Evolutionary conservation across 306 rosid species (phyloP), one percentile per base, ranked within the genome.

Genomic region (Leucaena leucocephala): DNA sequence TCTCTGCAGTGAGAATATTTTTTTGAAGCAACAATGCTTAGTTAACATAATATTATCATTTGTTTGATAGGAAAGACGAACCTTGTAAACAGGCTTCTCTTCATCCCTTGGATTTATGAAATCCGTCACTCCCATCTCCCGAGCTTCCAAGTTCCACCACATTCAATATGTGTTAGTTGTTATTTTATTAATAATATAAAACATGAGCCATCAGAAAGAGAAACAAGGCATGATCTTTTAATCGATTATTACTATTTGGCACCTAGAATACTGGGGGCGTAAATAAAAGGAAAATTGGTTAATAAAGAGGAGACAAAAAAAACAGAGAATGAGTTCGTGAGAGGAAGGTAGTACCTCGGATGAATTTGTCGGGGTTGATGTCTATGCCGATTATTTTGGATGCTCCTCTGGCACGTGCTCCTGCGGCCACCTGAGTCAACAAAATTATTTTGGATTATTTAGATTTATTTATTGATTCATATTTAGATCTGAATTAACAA

Each of bases 361-460:
- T 73, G 84, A 85, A 87, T 75, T 94, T 94, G 1, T 49, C 81
- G 7, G 92, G 83, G 61, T 94, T 92, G 75, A 89, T 85, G 80
- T 94, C 98, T 3, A 94, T 89, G 0, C 98, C 98, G 39, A 94
- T 89, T 52, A 92, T 87, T 81, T 72, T 94, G 42, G 93, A 89
- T 49, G 89, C 97, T 19, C 97, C 97, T 55, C 98, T 90, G 0
- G 90, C 85, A 22, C 92, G 77, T 14, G 97, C 93, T 0, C 97
- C 98, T 85, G 91, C 93, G 3, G 91, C 97, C 50, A 89, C 97
- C 98, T 92, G 80, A 10, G 27, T 27, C 27, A n/a, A n/a, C n/a
- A n/a, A n/a, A n/a, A n/a, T n/a, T n/a, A n/a, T n/a, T n/a, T n/a
- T n/a, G n/a, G n/a, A n/a, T n/a, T n/a, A n/a, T n/a, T n/a, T n/a